These are phyloP conservation scores for Gastrolobium bilobum DNA, from an alignment of 306 rosid genomes.

Conservation along the genomic window DNA sequence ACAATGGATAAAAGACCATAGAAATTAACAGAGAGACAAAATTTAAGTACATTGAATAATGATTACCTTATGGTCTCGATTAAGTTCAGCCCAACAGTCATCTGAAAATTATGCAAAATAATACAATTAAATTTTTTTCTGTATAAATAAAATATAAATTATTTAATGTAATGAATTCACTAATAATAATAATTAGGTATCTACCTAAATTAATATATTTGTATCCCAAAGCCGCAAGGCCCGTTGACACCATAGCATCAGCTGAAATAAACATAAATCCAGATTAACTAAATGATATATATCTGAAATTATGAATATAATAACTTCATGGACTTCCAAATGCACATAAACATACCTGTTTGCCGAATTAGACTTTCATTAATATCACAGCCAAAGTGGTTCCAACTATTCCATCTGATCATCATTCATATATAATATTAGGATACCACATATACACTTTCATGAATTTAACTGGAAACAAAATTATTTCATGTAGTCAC, in stretches of 20 bases:
- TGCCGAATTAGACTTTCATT: slow-evolving; percentile 62
- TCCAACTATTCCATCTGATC: slow-evolving; percentile 75
- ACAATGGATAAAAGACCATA: background rate
- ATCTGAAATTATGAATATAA: background rate
- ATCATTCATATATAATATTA: background rate
- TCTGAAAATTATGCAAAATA: slow-evolving; percentile 47
- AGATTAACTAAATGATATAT: background rate
- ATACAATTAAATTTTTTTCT: background rate
- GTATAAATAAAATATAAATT: background rate
- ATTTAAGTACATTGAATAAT: background rate
- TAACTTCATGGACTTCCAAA: no score
- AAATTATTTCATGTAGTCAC: no score
- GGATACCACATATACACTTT: background rate
- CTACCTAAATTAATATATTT: slow-evolving; percentile 69
- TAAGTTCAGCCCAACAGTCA: slow-evolving; percentile 79
- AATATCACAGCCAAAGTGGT: slow-evolving; percentile 65
- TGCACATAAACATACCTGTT: slow-evolving; percentile 54
- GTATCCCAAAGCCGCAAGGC: slow-evolving; percentile 72
- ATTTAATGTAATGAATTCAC: background rate
- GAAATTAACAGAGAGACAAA: background rate
- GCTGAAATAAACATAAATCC: slow-evolving; percentile 48
- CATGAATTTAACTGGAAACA: background rate
- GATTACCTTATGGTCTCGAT: slow-evolving; percentile 61
- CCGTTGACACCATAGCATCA: slow-evolving; percentile 75
- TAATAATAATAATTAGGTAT: background rate